Evolutionary conservation across 768 basidiomycete species (phyloP).

Genomic region (Cubamyces sp.): DNA sequence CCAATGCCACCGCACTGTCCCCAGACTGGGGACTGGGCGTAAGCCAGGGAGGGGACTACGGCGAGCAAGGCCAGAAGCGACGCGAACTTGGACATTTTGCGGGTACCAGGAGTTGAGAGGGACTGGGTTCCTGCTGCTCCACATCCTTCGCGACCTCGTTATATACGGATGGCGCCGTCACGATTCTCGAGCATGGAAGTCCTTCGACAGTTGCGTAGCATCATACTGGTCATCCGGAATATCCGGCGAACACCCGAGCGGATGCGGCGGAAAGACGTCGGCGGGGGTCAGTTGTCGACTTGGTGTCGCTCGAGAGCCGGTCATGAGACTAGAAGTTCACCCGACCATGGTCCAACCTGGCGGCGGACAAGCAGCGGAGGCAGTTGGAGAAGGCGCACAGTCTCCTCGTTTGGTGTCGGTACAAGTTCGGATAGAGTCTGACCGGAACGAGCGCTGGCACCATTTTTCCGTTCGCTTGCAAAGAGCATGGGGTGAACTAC

Average conservation of each 20-base stretch:
- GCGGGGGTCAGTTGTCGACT: constrained; percentile 29
- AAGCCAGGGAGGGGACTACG: constrained; percentile 48
- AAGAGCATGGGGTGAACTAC: background rate
- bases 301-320: background rate
- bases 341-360: constrained; percentile 17
- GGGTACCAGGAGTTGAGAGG: constrained; percentile 17
- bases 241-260: constrained; percentile 37
- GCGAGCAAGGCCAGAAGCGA: constrained; percentile 45
- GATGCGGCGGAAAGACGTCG: constrained; percentile 36
- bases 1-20: constrained; percentile 59
- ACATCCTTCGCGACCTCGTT: constrained; percentile 6
- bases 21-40: constrained; percentile 47
- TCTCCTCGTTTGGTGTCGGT: constrained; percentile 11
- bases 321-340: constrained; percentile 24
- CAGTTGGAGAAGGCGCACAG: constrained; percentile 7
- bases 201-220: constrained; percentile 11
- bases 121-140: constrained; percentile 22
- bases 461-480: constrained; percentile 18
- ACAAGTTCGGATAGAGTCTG: constrained; percentile 23
- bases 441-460: constrained; percentile 10
- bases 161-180: constrained; percentile 22
- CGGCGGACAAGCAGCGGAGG: constrained; percentile 14
- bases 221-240: constrained; percentile 22
- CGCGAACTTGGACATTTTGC: constrained; percentile 51
- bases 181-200: background rate